Conservation (phyloP, 495 filamentous ascomycete species). For the Cudoniella acicularis region DNA sequence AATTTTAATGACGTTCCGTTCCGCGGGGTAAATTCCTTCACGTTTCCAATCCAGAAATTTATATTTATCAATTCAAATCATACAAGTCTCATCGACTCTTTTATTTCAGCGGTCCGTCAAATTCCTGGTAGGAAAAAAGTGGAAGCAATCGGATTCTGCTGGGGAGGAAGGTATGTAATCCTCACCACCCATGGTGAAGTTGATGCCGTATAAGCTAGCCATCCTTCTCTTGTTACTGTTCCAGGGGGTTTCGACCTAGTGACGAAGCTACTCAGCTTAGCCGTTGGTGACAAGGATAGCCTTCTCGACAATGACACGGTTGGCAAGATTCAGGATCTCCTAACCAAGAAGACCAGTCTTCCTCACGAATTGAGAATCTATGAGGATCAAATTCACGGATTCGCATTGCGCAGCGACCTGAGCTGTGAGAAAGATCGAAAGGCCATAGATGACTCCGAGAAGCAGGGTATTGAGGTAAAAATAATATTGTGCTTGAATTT, state of each 20-base stretch:
- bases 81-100: conserved; percentile 17
- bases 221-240: conserved; percentile 35
- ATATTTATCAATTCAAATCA: conserved; percentile 2
- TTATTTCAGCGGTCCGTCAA: conserved; percentile 29
- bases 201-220: conserved; percentile 31
- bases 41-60: too few relatives aligned
- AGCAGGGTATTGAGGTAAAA: conserved; percentile 42
- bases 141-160: conserved; percentile 41
- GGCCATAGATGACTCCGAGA: conserved; percentile 40
- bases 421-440: conserved; percentile 41
- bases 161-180: conserved; percentile 40
- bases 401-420: conserved; percentile 41
- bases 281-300: conserved; percentile 35
- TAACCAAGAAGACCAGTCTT: conserved; percentile 32
- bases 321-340: conserved; percentile 28
- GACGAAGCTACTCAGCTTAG: conserved; percentile 26
- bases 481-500: too few relatives aligned
- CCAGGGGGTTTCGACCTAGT: conserved; percentile 40
- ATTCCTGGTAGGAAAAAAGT: conserved; percentile 32
- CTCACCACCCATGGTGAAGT: conserved; percentile 17
- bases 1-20: too few relatives aligned
- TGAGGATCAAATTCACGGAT: conserved; percentile 42
- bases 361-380: conserved; percentile 37
- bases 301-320: conserved; percentile 23
- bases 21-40: too few relatives aligned